These are phyloP conservation scores for Globisporangium irregulare DNA, from an alignment of 352 stramenopile genomes.

Conservation along the genomic window DNA sequence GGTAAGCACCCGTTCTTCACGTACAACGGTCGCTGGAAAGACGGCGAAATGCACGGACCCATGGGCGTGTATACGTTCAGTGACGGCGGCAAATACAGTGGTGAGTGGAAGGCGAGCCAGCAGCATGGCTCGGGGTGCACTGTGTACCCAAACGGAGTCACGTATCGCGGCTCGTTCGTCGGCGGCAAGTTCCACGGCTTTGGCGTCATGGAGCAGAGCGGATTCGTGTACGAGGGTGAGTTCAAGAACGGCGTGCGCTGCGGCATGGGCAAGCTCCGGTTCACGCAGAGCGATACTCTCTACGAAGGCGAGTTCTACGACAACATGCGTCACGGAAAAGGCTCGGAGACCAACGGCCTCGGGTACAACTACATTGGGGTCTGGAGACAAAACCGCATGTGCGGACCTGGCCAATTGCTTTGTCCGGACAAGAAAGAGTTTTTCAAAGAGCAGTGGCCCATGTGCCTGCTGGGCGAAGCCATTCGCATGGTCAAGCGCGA, in stretches of 20 bases:
- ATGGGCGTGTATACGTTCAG: slow-evolving; percentile 70
- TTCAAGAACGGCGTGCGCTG: slow-evolving; percentile 44
- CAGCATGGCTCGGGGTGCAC: slow-evolving; percentile 45
- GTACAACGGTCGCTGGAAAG: slow-evolving; percentile 69
- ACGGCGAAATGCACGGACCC: slow-evolving; percentile 59
- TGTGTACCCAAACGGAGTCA: slow-evolving; percentile 67
- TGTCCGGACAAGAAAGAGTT: slow-evolving; percentile 42
- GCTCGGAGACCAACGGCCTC: slow-evolving; percentile 55
- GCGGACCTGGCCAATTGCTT: slow-evolving; percentile 41
- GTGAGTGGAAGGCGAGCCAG: slow-evolving; percentile 42
- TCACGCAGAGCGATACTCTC: slow-evolving; percentile 36
- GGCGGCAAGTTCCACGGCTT: slow-evolving; percentile 61
- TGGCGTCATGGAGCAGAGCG: slow-evolving; percentile 45
- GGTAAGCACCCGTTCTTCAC: slow-evolving; percentile 64
- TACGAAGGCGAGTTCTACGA: slow-evolving; percentile 72
- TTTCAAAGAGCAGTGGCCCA: slow-evolving; percentile 48
- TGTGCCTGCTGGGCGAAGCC: slow-evolving; percentile 58
- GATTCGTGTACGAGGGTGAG: slow-evolving; percentile 61
- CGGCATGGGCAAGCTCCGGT: slow-evolving; percentile 42
- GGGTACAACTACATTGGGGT: slow-evolving; percentile 55
- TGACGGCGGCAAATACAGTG: slow-evolving; percentile 65
- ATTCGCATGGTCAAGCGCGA: slow-evolving; percentile 52
- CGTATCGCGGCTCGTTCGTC: slow-evolving; percentile 58
- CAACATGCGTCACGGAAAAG: slow-evolving; percentile 59
- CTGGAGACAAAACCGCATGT: slow-evolving; percentile 59